Evolutionary conservation across 2,329 filamentous ascomycete species (phyloP), one percentile per base, ranked within the genome.

Genomic region (Cordyceps militaris): DNA sequence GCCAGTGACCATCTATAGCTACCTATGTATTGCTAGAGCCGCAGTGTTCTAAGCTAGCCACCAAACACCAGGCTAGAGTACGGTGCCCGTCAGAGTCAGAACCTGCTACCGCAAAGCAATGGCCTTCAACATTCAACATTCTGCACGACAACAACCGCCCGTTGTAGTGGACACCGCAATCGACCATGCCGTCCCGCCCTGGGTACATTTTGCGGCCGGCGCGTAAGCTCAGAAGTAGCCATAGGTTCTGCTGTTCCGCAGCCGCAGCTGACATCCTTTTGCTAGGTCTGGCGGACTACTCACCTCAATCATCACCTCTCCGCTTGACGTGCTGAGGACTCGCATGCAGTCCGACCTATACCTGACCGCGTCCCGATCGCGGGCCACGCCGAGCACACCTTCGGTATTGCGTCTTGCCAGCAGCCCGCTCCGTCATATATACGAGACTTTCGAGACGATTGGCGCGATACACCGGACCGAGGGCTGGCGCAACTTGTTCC

Each of bases 281-380:
- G n/a, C 16, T 34, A 92, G 90, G 28, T 73, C 87, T 44, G 92
- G 92, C 65, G 92, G 92, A 64, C 94, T 96, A 86, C 91, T 90
- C 19, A 87, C 92, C 11, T 89, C 93, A 24, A 86, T 88, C 19
- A 74, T 97, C 19, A 97, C 92, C 2, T 91, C 90, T 10, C 92
- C 92, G 23, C 87, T 97, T 59, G 93, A 97, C 68, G 92, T 97
- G 36, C 81, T 97, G 53, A 96, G 95, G 73, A 97, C 93, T 14
- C 85, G 93, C 42, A 79, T 97, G 3, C 93, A 97, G 71, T 95
- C 90, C 66, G 91, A 96, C 68, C 95, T 95, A 70, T 96, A 97
- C 78, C 90, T 96, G 71, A 80, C 85, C 11, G 89, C 96, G 71
- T 80, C 96, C 47, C 80, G 81, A 16, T 80, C 83, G 9, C 82